A percentile compares a stretch with the other conserved stretches of the same genome.
Conservation (phyloP, 257 asterid species). For the Osmanthus fragrans region DNA sequence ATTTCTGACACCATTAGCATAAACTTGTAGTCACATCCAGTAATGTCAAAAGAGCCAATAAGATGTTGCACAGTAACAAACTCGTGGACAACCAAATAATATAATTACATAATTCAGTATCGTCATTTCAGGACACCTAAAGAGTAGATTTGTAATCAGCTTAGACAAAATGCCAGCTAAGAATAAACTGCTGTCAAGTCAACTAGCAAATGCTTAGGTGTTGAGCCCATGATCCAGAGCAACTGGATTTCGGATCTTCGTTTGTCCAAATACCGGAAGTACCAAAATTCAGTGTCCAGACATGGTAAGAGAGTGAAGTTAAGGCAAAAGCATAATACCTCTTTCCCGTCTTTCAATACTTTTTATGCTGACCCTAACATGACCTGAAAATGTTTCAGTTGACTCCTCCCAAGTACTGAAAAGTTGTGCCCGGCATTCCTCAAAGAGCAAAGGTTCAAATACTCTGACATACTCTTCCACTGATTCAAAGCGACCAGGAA, state of each 20-base stretch:
- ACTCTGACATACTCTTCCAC: slow-evolving; percentile 91
- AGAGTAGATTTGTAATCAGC: neutral
- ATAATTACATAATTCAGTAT: slow-evolving; percentile 14
- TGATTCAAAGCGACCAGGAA: slow-evolving; percentile 90
- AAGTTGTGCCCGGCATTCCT: slow-evolving; percentile 96
- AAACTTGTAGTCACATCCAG: neutral
- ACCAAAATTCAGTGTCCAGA: slow-evolving; percentile 5
- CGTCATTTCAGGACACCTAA: slow-evolving; percentile 20
- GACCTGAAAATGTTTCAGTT: slow-evolving; percentile 59
- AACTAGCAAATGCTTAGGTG: slow-evolving; percentile 17
- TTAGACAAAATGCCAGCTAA: slow-evolving; percentile 20
- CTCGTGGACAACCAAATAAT: neutral
- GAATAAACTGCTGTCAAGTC: slow-evolving; percentile 19
- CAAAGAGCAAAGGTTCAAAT: slow-evolving; percentile 97
- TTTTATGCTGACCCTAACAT: slow-evolving; percentile 76
- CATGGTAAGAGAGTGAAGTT: slow-evolving; percentile 6
- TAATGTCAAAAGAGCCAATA: neutral
- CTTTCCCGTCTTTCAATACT: slow-evolving; percentile 88
- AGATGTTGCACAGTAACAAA: neutral
- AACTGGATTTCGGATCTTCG: slow-evolving; percentile 15
- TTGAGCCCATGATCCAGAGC: slow-evolving; percentile 14
- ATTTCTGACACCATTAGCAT: neutral
- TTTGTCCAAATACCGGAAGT: slow-evolving; percentile 11
- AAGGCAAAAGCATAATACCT: slow-evolving; percentile 49
- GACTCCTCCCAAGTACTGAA: slow-evolving; percentile 94